These are phyloP conservation scores for Hypericum perforatum DNA, from an alignment of 345 rosid species.

Conservation along the genomic window DNA sequence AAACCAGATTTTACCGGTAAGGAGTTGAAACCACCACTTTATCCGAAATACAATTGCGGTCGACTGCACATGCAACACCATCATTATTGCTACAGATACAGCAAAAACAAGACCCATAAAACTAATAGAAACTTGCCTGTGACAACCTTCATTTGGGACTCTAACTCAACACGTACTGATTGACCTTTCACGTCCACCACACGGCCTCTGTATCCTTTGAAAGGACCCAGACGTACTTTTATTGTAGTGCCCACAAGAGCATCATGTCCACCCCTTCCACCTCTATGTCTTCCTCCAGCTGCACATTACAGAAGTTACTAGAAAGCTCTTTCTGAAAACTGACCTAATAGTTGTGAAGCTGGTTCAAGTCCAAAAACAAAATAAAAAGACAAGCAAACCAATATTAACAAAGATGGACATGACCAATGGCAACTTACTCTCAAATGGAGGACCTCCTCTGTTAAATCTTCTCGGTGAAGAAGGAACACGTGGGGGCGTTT, in stretches of 20 bases:
- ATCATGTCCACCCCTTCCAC: slow-evolving; percentile 84
- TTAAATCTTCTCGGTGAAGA: slow-evolving; percentile 70
- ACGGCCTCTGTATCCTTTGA: slow-evolving; percentile 81
- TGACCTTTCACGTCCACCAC: slow-evolving; percentile 78
- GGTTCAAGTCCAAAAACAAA: too few relatives aligned
- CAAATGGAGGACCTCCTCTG: slow-evolving; percentile 63
- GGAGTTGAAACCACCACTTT: slow-evolving; percentile 64
- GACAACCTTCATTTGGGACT: slow-evolving; percentile 83
- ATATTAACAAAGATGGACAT: background rate
- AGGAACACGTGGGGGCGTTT: slow-evolving; percentile 56
- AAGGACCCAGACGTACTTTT: slow-evolving; percentile 73
- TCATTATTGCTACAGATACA: slow-evolving; percentile 8
- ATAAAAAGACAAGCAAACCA: background rate
- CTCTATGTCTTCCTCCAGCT: slow-evolving; percentile 83
- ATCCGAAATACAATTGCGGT: slow-evolving; percentile 64
- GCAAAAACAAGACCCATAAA: slow-evolving; percentile 10
- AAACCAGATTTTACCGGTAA: slow-evolving; percentile 40
- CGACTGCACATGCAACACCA: slow-evolving; percentile 47
- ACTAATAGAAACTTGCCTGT: slow-evolving; percentile 47
- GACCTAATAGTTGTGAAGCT: background rate
- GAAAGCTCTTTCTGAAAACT: background rate
- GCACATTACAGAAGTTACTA: slow-evolving; percentile 12
- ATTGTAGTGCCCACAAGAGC: slow-evolving; percentile 66
- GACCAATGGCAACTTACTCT: slow-evolving; percentile 37
- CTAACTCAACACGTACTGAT: slow-evolving; percentile 78